Conservation (phyloP, 2,329 filamentous ascomycete species). For the Mariannaea elegans region DNA sequence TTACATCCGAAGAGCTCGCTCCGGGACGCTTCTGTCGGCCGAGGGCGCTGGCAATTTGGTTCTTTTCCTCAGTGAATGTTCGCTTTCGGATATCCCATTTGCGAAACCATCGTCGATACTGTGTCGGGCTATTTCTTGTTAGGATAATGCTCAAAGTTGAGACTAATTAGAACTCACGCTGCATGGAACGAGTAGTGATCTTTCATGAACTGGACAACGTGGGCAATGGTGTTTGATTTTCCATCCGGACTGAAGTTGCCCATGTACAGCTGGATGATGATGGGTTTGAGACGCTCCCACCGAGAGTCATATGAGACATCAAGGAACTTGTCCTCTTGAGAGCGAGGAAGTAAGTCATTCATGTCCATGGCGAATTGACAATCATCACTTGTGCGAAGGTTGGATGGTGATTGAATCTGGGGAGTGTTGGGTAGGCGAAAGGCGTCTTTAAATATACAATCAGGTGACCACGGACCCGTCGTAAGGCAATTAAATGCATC, state of each 20-base stretch:
- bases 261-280: neutral
- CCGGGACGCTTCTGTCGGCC: constrained; percentile 1
- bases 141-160: too few species aligned
- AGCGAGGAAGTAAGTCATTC: too few species aligned
- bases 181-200: neutral
- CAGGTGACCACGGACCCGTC: too few species aligned
- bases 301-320: neutral
- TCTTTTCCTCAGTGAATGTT: neutral
- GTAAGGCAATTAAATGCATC: too few species aligned
- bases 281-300: neutral
- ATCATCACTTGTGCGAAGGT: too few species aligned
- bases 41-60: neutral
- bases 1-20: constrained; percentile 1
- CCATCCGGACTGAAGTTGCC: neutral
- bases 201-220: neutral
- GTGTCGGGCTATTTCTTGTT: neutral
- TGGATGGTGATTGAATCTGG: too few species aligned
- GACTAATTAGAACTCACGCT: neutral
- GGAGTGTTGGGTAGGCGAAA: too few species aligned
- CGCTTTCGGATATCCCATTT: constrained; percentile 9
- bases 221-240: neutral
- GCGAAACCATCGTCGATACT: constrained; percentile 8
- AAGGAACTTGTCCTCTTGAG: neutral
- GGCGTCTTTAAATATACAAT: too few species aligned
- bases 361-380: too few species aligned